These are phyloP conservation scores for Xerocomus amazonicus DNA, from an alignment of 1,284 basidiomycete species.

Conservation along the genomic window DNA sequence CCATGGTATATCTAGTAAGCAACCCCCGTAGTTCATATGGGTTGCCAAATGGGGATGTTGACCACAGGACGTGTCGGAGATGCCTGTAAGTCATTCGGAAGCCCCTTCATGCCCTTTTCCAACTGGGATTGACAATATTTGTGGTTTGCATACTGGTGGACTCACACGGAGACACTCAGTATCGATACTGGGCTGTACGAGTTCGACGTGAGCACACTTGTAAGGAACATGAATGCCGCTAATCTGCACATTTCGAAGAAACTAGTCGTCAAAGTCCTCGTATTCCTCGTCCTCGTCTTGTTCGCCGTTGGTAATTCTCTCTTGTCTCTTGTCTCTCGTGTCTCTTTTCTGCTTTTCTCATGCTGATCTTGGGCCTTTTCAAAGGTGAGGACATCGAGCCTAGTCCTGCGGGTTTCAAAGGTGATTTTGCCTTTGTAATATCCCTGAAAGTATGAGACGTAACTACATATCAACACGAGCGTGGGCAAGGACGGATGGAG, in stretches of 20 bases:
- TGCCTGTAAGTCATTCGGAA: too few relatives aligned
- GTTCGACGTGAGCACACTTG: neutral
- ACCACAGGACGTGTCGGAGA: too few relatives aligned
- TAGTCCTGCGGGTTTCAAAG: constrained; percentile 13
- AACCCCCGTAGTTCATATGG: too few relatives aligned
- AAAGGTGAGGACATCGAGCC: constrained; percentile 18
- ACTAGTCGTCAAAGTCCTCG: constrained; percentile 2
- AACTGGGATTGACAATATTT: too few relatives aligned
- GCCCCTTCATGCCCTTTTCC: too few relatives aligned
- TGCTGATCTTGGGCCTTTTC: constrained; percentile 14
- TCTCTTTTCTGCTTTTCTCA: constrained; percentile 9
- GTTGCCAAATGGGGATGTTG: too few relatives aligned
- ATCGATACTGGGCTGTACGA: too few relatives aligned
- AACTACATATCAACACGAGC: too few relatives aligned
- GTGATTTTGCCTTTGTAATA: constrained; percentile 22
- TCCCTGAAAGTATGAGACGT: constrained; percentile 18
- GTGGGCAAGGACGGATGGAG: neutral
- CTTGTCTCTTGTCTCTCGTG: constrained; percentile 7
- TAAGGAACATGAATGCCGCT: neutral
- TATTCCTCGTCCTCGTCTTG: constrained; percentile 6
- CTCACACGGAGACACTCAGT: too few relatives aligned
- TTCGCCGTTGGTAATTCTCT: constrained; percentile 10
- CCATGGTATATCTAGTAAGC: too few relatives aligned
- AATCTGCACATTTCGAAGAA: neutral
- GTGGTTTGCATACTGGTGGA: too few relatives aligned